Evolutionary conservation across 2,329 filamentous ascomycete species (phyloP).

Genomic region (Fusarium tjaetaba): DNA sequence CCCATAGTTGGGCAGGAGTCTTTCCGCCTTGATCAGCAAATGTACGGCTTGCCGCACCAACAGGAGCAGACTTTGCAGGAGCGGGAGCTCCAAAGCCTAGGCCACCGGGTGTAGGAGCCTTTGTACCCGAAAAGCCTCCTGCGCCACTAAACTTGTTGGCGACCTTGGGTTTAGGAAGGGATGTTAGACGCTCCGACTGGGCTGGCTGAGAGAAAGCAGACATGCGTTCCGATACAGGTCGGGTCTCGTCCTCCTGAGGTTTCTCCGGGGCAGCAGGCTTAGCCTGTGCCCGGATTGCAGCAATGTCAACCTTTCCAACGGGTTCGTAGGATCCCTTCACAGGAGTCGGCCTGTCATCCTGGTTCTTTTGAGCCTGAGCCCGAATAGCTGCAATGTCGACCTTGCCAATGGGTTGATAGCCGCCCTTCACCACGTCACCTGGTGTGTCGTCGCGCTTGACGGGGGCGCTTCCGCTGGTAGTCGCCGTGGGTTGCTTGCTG

Average conservation of each 20-base stretch:
- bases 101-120: conserved; percentile 80
- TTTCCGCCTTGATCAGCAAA: conserved; percentile 96
- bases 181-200: conserved; percentile 82
- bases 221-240: conserved; percentile 78
- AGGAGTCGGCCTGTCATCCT: conserved; percentile 82
- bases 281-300: conserved; percentile 86
- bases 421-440: conserved; percentile 79
- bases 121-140: conserved; percentile 84
- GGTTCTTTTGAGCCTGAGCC: conserved; percentile 72
- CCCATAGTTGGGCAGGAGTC: conserved; percentile 96
- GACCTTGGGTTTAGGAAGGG: conserved; percentile 93
- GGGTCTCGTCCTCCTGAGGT: conserved; percentile 54
- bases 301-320: conserved; percentile 96
- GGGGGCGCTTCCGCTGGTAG: conserved; percentile 67
- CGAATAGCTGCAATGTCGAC: conserved; percentile 96
- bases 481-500: conserved; percentile 75
- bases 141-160: conserved; percentile 85
- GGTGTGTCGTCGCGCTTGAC: conserved; percentile 55
- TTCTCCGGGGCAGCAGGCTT: conserved; percentile 60
- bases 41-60: conserved; percentile 86
- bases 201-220: conserved; percentile 71
- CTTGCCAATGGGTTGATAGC: conserved; percentile 94
- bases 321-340: conserved; percentile 97
- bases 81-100: conserved; percentile 70
- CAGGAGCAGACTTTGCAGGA: conserved; percentile 64